Base-by-base conservation (phyloP, 2,329 filamentous ascomycete genomes). In the Monosporascus sp. region DNA sequence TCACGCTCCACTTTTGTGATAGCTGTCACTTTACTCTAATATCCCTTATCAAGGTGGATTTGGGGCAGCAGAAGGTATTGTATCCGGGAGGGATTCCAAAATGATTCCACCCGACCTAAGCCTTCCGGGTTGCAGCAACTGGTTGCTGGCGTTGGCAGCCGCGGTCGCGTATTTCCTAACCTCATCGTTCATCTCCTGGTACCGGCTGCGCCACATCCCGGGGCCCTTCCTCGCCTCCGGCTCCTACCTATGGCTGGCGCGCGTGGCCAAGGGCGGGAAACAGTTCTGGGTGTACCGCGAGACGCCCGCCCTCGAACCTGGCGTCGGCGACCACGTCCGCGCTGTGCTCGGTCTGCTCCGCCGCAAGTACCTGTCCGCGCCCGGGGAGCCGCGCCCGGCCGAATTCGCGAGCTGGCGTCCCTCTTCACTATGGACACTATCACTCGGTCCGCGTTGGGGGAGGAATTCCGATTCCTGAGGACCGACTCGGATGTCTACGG, bases 351-450 rank as follows among this genome's bases (percentile, higher is more conserved):
- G 17, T 3, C 48, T 62, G 6, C 52, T 66, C 31, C 44, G 55
- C 3, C 54, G 54, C 9, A 60, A 62, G 24, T 64, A 63, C 27
- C 3, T 53, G 6, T 51, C 52, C 22, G 48, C 44, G 17, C 45
- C 16, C 34, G 14, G 20, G 24, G 22, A 51, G 52, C n/a, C 27
- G 9, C 22, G 37, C 45, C 36, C 54, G 14, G 46, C 63, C 36
- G 63, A 64, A 22, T 51, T 65, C 7, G 54, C 56, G 19, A 54
- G 31, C 38, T 55, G 14, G 38, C 58, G 8, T 52, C 48, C 41
- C 57, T 56, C 26, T 66, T 61, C 34, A 58, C 60, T 24, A 46
- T 65, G 14, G 64, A 66, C 36, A 52, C 59, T 7, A 65, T 66
- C 24, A 61, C 63, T 2, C 54, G 54, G 7, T 41, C 57, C 43